Evolutionary conservation across 2,329 filamentous ascomycete genomes (phyloP).

Genomic region (Phaeosphaeria sp.): DNA sequence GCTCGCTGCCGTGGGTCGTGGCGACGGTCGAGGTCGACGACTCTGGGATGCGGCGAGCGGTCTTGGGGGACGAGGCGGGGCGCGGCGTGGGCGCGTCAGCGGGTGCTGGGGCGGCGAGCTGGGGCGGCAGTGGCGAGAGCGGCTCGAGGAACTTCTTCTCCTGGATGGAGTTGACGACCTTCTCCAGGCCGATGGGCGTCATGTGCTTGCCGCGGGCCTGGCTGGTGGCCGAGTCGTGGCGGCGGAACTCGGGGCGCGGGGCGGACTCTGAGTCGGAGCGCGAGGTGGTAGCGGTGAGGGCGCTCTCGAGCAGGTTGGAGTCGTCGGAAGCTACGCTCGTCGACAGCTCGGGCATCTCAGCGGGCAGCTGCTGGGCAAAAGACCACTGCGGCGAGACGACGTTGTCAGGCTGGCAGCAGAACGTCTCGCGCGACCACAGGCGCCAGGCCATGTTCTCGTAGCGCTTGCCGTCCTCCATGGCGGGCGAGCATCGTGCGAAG

Average conservation of each 20-base stretch:
- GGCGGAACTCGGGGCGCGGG: conserved; percentile 70
- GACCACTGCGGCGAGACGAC: conserved; percentile 42
- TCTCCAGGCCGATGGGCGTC: conserved; percentile 89
- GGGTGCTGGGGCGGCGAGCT: conserved; percentile 38
- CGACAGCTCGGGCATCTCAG: conserved; percentile 53
- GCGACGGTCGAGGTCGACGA: conserved; percentile 66
- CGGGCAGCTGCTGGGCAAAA: conserved; percentile 38
- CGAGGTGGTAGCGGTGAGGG: conserved; percentile 55
- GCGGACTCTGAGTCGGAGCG: conserved; percentile 54
- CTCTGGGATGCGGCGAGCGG: conserved; percentile 60
- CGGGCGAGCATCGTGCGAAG: conserved; percentile 92
- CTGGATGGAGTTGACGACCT: conserved; percentile 92
- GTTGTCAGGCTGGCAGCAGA: conserved; percentile 76
- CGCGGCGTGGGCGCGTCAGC: conserved; percentile 44
- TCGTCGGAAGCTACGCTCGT: conserved; percentile 56
- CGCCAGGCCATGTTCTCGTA: conserved; percentile 95
- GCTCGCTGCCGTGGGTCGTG: conserved; percentile 50
- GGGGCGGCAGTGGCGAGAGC: conserved; percentile 56
- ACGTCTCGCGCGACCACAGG: conserved; percentile 91
- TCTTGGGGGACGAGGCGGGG: conserved; percentile 50
- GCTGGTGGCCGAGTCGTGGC: conserved; percentile 73
- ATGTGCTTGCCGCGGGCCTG: conserved; percentile 84
- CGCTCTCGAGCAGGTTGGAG: conserved; percentile 38
- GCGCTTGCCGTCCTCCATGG: conserved; percentile 88
- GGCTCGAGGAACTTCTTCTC: conserved; percentile 76